Evolutionary conservation across 495 filamentous ascomycete species (phyloP), one percentile per base, ranked within the genome.

Genomic region (Aspergillus wentii): DNA sequence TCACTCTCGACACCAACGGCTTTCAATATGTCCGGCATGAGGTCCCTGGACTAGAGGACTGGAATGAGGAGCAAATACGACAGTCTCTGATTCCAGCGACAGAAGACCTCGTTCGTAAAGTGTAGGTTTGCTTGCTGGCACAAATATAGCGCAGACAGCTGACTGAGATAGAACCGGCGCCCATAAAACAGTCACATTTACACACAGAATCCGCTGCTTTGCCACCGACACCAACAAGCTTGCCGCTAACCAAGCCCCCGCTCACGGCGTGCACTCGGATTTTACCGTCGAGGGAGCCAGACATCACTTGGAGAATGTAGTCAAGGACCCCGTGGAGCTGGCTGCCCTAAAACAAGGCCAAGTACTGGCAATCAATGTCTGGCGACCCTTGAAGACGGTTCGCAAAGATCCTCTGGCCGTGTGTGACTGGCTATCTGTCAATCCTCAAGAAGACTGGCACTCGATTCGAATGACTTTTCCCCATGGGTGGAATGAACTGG

Each of bases 311-410:
- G 26, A 30, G n/a, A 65, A 69, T 11, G 75, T 82, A 44, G 71
- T 72, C 1, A 66, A 73, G 7, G 54, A 62, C 46, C 64, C 79
- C 1, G 45, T 79, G 4, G 54, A 71, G 40, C 62, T n/a, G n/a
- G n/a, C n/a, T n/a, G n/a, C n/a, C n/a, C n/a, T n/a, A n/a, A n/a
- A n/a, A n/a, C n/a, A n/a, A n/a, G n/a, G 68, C 13, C 71, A 76
- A 1, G 72, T 74, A 25, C 67, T 80, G 52, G 75, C 79, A 57
- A 76, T 82, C 56, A 81, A 82, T 42, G 77, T 82, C 33, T 82
- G 78, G 80, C 71, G 79, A 5, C 79, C 79, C 0, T 75, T 83
- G 48, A 69, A 70, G 49, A 66, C 62, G 1, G 62, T 79, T 16
- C 48, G 57, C 33, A 62, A 68, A 25, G 75, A 80, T 44, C 75